phyloP scores from a whole-genome alignment of 2,329 filamentous ascomycete species.

The Eurotiales sp. region DNA sequence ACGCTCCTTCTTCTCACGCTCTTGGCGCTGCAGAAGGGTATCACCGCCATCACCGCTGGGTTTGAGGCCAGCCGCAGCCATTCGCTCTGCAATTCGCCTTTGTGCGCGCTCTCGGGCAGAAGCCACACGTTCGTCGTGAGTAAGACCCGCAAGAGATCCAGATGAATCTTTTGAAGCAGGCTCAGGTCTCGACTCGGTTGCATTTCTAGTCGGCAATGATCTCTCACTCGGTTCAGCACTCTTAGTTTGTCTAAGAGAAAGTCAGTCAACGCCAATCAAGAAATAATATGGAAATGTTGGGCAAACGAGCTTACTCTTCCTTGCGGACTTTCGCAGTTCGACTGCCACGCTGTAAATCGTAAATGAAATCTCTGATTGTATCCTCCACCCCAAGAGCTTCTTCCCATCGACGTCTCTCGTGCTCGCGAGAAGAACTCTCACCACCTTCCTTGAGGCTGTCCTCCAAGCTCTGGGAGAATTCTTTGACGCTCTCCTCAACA shows the following conservation, averaged over 20 bases:
- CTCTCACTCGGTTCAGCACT: slow-evolving; percentile 12
- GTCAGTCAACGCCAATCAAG: slow-evolving; percentile 1
- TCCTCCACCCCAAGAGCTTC: slow-evolving; percentile 95
- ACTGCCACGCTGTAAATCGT: slow-evolving; percentile 85
- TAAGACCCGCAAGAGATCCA: slow-evolving; percentile 80
- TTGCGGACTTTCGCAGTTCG: slow-evolving; percentile 67
- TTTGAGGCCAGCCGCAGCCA: slow-evolving; percentile 89
- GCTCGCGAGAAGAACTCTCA: slow-evolving; percentile 72
- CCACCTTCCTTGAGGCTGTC: slow-evolving; percentile 79
- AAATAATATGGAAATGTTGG: background rate
- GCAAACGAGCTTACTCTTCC: slow-evolving; percentile 49
- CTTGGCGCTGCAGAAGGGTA: slow-evolving; percentile 74
- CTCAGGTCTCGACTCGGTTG: slow-evolving; percentile 36
- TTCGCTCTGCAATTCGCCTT: slow-evolving; percentile 90
- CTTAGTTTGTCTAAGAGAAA: slow-evolving; percentile 10
- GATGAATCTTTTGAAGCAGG: slow-evolving; percentile 52
- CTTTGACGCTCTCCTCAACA: slow-evolving; percentile 91
- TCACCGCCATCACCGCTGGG: slow-evolving; percentile 75
- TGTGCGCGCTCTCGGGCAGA: slow-evolving; percentile 98
- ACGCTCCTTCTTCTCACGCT: slow-evolving; percentile 82
- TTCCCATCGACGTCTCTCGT: slow-evolving; percentile 91
- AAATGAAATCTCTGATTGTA: slow-evolving; percentile 96
- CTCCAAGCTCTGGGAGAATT: slow-evolving; percentile 80
- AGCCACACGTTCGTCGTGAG: slow-evolving; percentile 86
- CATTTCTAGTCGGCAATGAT: slow-evolving; percentile 19